phyloP scores from a whole-genome alignment of 805 yeast genomes.

The Kuraishia ogatae region DNA sequence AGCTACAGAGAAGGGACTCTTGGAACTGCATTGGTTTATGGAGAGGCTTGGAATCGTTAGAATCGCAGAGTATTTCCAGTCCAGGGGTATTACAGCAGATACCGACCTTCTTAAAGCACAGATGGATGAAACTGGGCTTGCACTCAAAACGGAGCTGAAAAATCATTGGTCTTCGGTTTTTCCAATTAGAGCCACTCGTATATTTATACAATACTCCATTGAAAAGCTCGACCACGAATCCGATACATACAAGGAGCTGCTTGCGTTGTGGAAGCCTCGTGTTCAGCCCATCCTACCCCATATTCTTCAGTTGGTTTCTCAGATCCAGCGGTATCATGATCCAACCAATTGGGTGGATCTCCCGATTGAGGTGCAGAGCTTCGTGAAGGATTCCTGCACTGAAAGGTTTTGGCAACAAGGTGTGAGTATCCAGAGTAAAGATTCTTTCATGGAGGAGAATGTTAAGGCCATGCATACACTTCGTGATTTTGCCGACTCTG shows the following conservation, averaged over 20 bases:
- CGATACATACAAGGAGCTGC: slow-evolving; percentile 59
- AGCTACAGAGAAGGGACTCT: slow-evolving; percentile 78
- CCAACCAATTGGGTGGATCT: slow-evolving; percentile 85
- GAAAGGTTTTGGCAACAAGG: slow-evolving; percentile 99
- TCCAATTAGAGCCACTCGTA: slow-evolving; percentile 92
- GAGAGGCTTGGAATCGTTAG: slow-evolving; percentile 91
- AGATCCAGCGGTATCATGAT: slow-evolving; percentile 90
- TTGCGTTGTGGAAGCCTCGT: slow-evolving; percentile 86
- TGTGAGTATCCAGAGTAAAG: slow-evolving; percentile 87
- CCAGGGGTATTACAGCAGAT: slow-evolving; percentile 68
- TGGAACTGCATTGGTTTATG: slow-evolving; percentile 96
- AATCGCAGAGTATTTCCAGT: slow-evolving; percentile 84
- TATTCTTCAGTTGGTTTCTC: slow-evolving; percentile 76
- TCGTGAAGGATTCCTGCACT: slow-evolving; percentile 81
- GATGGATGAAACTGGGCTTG: slow-evolving; percentile 86
- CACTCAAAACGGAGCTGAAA: slow-evolving; percentile 66
- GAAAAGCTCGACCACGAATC: slow-evolving; percentile 81
- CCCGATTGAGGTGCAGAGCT: slow-evolving; percentile 84
- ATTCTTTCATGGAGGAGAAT: slow-evolving; percentile 88
- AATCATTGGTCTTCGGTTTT: slow-evolving; percentile 91
- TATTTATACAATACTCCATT: slow-evolving; percentile 90
- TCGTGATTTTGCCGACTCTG: slow-evolving; percentile 95
- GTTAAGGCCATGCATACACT: slow-evolving; percentile 90
- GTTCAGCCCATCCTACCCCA: slow-evolving; percentile 89
- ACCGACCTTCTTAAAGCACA: slow-evolving; percentile 69